phyloP scores from a whole-genome alignment of 2,329 filamentous ascomycete genomes.

The Penicillium sp. region DNA sequence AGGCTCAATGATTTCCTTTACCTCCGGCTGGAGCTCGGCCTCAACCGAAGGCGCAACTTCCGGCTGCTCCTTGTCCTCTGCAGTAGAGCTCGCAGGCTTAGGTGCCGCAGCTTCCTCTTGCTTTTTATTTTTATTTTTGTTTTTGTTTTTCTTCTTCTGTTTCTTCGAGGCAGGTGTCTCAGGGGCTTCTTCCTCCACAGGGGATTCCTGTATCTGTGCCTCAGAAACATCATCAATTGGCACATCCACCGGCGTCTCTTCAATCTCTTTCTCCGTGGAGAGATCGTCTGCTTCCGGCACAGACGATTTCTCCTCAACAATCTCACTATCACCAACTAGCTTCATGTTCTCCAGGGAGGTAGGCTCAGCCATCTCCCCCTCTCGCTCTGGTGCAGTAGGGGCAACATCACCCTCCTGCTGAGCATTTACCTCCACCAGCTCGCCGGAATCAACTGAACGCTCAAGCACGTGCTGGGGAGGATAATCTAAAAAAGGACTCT shows the following conservation, averaged over 20 bases:
- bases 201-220: neutral
- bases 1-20: slow-evolving; percentile 2
- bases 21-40: slow-evolving; percentile 2
- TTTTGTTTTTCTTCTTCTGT: slow-evolving; percentile 25
- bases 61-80: slow-evolving; percentile 19
- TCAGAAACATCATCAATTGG: slow-evolving; percentile 2
- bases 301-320: slow-evolving; percentile 1
- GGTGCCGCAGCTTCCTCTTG: slow-evolving; percentile 9
- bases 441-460: slow-evolving; percentile 20
- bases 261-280: neutral
- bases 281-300: slow-evolving; percentile 3
- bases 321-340: neutral
- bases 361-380: slow-evolving; percentile 5
- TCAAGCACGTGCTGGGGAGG: slow-evolving; percentile 33
- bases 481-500: slow-evolving; percentile 32
- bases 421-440: slow-evolving; percentile 14
- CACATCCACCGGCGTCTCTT: slow-evolving; percentile 8
- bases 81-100: slow-evolving; percentile 2
- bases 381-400: neutral
- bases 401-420: slow-evolving; percentile 9
- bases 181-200: slow-evolving; percentile 7
- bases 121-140: slow-evolving; percentile 14
- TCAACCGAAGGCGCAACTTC: slow-evolving; percentile 4
- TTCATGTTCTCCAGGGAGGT: neutral
- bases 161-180: slow-evolving; percentile 14